phyloP scores from a whole-genome alignment of 139 green algal genomes.

The Eudorina sp. region DNA sequence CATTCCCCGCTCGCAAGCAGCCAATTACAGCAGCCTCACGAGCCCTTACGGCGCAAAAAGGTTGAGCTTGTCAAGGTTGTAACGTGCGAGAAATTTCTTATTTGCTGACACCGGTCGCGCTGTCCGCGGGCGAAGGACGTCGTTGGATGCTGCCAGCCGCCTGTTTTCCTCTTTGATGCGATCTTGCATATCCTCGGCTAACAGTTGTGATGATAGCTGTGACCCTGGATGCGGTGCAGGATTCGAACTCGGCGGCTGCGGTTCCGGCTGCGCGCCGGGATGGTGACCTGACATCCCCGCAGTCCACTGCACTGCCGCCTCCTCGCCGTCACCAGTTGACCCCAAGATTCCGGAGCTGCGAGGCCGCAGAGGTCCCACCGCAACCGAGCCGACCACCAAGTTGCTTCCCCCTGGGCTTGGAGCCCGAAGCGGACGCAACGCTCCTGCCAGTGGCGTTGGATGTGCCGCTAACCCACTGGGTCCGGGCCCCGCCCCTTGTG shows the following conservation, averaged over 20 bases:
- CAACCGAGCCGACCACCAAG: not conserved
- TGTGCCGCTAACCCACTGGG: not conserved
- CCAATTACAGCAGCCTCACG: not conserved
- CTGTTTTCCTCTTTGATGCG: constrained; percentile 50
- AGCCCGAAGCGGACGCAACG: constrained; percentile 27
- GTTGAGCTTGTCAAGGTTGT: constrained; percentile 50
- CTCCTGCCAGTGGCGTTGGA: not conserved
- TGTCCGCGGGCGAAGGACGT: not conserved
- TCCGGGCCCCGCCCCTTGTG: not conserved
- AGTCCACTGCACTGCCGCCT: constrained; percentile 13
- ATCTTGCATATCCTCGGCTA: constrained; percentile 35
- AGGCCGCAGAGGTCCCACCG: constrained; percentile 7
- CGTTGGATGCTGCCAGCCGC: constrained; percentile 4
- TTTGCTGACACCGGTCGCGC: constrained; percentile 32
- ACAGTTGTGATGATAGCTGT: constrained; percentile 21
- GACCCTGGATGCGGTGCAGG: too few relatives aligned
- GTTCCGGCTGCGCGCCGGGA: too few relatives aligned
- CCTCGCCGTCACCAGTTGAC: not conserved
- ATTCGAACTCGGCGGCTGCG: too few relatives aligned
- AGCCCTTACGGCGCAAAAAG: constrained; percentile 50
- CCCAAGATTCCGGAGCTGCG: not conserved
- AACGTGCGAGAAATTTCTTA: constrained; percentile 57
- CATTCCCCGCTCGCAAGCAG: too few relatives aligned
- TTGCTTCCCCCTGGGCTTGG: not conserved
- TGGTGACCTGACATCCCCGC: not conserved